phyloP scores from a whole-genome alignment of 2,329 filamentous ascomycete species.

The Botrytis hyacinthi region DNA sequence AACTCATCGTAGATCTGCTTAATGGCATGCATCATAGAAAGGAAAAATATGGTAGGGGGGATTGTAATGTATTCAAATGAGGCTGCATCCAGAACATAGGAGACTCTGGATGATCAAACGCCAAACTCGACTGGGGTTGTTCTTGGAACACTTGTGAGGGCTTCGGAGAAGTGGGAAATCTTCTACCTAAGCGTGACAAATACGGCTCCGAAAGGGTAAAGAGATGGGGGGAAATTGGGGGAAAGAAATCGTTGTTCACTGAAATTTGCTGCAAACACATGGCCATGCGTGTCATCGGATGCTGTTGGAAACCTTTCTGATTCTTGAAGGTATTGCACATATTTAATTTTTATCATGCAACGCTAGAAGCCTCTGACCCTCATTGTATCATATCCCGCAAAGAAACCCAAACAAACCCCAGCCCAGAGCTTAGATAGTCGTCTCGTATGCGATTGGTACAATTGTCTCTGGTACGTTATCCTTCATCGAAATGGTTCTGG shows the following conservation, averaged over 20 bases:
- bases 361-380: constrained; percentile 34
- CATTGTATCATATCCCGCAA: constrained; percentile 36
- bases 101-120: constrained; percentile 10
- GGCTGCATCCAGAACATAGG: constrained; percentile 11
- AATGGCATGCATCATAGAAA: neutral
- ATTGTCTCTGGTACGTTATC: constrained; percentile 90
- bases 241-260: neutral
- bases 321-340: constrained; percentile 38
- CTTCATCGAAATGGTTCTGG: constrained; percentile 74
- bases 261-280: constrained; percentile 7
- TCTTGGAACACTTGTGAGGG: constrained; percentile 36
- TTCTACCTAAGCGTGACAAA: constrained; percentile 36
- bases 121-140: constrained; percentile 19
- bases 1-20: neutral
- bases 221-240: neutral
- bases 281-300: neutral
- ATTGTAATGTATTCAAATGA: constrained; percentile 10
- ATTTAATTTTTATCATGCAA: constrained; percentile 37
- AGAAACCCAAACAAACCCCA: constrained; percentile 38
- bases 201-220: constrained; percentile 28
- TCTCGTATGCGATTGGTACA: constrained; percentile 92
- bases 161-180: constrained; percentile 32
- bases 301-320: constrained; percentile 25
- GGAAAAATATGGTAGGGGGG: accelerated
- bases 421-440: constrained; percentile 71